Conservation (phyloP, 2,329 filamentous ascomycete species). For the Didymella lethalis region DNA sequence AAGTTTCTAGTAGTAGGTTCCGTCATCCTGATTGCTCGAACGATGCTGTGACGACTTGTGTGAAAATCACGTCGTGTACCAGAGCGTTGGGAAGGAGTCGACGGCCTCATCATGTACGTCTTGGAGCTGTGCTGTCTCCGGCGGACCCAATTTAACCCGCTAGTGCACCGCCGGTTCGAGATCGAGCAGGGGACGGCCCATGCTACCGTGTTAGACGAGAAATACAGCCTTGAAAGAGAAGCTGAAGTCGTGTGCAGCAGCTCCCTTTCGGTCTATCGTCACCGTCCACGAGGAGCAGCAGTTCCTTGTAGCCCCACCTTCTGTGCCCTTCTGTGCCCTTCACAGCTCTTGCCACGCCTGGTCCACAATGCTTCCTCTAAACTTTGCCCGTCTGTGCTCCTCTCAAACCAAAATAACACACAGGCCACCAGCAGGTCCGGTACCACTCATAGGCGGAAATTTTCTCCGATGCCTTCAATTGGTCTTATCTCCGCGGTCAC, state of each 20-base stretch:
- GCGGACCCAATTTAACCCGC: constrained; percentile 1
- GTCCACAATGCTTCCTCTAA: neutral
- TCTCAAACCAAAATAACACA: neutral
- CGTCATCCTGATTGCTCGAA: constrained; percentile 14
- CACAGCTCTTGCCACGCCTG: constrained; percentile 11
- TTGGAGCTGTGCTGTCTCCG: neutral
- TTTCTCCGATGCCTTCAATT: constrained; percentile 3
- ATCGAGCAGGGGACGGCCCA: constrained; percentile 18
- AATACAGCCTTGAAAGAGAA: neutral
- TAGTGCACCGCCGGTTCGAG: constrained; percentile 11
- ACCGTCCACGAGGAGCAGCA: neutral
- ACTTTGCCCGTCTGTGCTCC: neutral
- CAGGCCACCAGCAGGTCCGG: neutral
- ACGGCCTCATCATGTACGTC: constrained; percentile 1
- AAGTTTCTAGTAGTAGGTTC: constrained; percentile 6
- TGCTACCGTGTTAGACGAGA: constrained; percentile 9
- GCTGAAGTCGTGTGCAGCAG: neutral
- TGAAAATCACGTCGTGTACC: constrained; percentile 7
- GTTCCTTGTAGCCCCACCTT: neutral
- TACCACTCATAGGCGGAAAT: neutral
- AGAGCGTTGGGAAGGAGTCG: constrained; percentile 5
- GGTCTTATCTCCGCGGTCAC: neutral
- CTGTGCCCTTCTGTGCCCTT: neutral
- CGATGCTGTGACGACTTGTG: neutral
- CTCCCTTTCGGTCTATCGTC: neutral